phyloP scores from a whole-genome alignment of 2,329 filamentous ascomycete genomes.

The Cercospora janseana region DNA sequence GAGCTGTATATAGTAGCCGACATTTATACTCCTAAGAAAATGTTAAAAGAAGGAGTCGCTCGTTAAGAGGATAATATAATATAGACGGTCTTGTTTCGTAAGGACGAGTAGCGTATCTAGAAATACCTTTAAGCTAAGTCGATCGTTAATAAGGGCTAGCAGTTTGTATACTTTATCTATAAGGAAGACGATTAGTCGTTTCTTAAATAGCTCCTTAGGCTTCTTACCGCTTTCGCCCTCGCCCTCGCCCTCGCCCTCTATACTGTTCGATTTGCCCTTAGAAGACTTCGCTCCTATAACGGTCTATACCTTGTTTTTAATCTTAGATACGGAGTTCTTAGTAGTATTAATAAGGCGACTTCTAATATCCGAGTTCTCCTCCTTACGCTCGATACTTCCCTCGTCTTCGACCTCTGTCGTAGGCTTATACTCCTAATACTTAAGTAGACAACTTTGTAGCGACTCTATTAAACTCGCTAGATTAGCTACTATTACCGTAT shows the following conservation, averaged over 20 bases:
- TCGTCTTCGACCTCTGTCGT: too few species aligned
- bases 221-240: conserved; percentile 4
- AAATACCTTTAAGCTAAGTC: conserved; percentile 23
- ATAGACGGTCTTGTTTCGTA: conserved; percentile 24
- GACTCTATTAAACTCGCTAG: conserved; percentile 25
- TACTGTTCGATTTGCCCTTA: background rate
- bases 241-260: background rate
- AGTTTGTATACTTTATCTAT: conserved; percentile 24
- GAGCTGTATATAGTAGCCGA: conserved; percentile 23
- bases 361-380: background rate
- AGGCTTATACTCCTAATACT: conserved; percentile 24
- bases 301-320: too few species aligned
- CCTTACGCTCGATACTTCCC: too few species aligned
- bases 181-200: conserved; percentile 22
- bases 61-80: conserved; percentile 23
- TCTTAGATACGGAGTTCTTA: too few species aligned
- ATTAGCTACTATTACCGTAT: conserved; percentile 21
- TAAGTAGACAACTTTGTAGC: conserved; percentile 23
- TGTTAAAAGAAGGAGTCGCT: conserved; percentile 26
- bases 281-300: background rate
- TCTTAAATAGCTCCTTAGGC: conserved; percentile 11
- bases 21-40: conserved; percentile 25
- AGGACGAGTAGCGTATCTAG: conserved; percentile 25
- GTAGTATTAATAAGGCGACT: conserved; percentile 14
- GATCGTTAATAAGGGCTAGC: conserved; percentile 21